Percentiles rank a stretch among this genome's conserved stretches.
These are phyloP conservation scores for Escallonia rubra DNA, from an alignment of 129 eudicot species.

Conservation along the genomic window DNA sequence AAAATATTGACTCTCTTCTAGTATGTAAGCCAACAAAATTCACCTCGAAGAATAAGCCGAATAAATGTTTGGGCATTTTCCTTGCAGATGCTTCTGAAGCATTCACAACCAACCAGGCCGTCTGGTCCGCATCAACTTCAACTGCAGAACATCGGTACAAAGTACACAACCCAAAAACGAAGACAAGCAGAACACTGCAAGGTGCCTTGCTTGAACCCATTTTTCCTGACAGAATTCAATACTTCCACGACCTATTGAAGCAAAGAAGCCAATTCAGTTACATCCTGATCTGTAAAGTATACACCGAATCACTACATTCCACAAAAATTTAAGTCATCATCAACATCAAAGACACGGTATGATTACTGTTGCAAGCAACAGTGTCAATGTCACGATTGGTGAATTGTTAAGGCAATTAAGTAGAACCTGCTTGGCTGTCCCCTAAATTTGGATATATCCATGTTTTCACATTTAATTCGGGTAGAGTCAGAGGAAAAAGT, in stretches of 20 bases:
- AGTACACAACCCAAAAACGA: constrained; percentile 27
- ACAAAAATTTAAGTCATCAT: too few relatives aligned
- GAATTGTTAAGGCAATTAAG: too few relatives aligned
- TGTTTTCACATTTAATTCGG: too few relatives aligned
- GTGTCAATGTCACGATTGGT: too few relatives aligned
- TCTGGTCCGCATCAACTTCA: constrained; percentile 36
- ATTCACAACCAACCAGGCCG: constrained; percentile 47
- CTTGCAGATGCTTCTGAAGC: constrained; percentile 54
- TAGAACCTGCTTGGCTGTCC: too few relatives aligned
- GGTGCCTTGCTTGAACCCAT: constrained; percentile 37
- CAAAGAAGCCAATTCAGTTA: constrained; percentile 19
- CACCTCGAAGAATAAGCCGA: constrained; percentile 94
- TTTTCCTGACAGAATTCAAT: constrained; percentile 22
- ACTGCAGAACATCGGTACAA: constrained; percentile 36
- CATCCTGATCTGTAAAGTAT: background rate
- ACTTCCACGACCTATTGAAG: constrained; percentile 13
- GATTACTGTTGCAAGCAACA: too few relatives aligned
- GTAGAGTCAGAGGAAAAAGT: too few relatives aligned
- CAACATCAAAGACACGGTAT: too few relatives aligned
- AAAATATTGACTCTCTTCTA: too few relatives aligned
- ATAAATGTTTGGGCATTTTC: constrained; percentile 55
- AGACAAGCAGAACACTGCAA: constrained; percentile 22
- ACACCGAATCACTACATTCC: too few relatives aligned
- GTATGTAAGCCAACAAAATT: background rate
- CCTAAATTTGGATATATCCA: too few relatives aligned